phyloP scores from a whole-genome alignment of 164 flowering plant genomes.

The Platanus orientalis region DNA sequence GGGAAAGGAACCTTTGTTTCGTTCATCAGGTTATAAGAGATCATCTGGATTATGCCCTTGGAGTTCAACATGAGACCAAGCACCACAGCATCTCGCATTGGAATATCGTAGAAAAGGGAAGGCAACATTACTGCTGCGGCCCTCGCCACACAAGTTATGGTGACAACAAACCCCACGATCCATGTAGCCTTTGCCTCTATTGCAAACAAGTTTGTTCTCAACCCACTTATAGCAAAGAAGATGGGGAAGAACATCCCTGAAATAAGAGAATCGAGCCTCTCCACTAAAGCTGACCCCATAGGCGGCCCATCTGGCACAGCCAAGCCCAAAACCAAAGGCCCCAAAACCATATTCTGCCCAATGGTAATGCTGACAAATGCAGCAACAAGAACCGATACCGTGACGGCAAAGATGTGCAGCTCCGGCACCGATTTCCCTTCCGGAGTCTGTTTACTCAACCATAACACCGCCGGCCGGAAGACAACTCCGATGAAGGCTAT shows the following conservation, averaged over 20 bases:
- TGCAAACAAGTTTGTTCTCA: not conserved
- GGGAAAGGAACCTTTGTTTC: conserved; percentile 11
- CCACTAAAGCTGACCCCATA: conserved; percentile 16
- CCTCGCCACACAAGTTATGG: not conserved
- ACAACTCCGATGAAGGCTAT: conserved; percentile 1
- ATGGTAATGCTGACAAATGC: conserved; percentile 22
- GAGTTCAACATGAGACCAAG: conserved; percentile 31
- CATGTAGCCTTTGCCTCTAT: not conserved
- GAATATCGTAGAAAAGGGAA: conserved; percentile 20
- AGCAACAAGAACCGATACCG: conserved; percentile 11
- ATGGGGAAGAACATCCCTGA: conserved; percentile 11
- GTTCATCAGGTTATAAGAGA: not conserved
- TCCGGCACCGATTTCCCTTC: conserved; percentile 28
- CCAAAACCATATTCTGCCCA: conserved; percentile 31
- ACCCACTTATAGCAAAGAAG: not conserved
- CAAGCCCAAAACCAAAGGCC: conserved; percentile 39
- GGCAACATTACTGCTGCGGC: not conserved
- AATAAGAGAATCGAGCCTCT: conserved; percentile 10
- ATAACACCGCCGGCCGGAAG: conserved; percentile 20
- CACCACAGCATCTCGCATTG: conserved; percentile 21
- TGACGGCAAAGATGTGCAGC: conserved; percentile 6
- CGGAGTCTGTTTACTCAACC: conserved; percentile 26
- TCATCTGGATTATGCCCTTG: conserved; percentile 28
- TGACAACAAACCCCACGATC: not conserved
- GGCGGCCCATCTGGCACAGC: conserved; percentile 34